Conservation (phyloP, 1,284 basidiomycete species). For the Clitocybe nebularis region DNA sequence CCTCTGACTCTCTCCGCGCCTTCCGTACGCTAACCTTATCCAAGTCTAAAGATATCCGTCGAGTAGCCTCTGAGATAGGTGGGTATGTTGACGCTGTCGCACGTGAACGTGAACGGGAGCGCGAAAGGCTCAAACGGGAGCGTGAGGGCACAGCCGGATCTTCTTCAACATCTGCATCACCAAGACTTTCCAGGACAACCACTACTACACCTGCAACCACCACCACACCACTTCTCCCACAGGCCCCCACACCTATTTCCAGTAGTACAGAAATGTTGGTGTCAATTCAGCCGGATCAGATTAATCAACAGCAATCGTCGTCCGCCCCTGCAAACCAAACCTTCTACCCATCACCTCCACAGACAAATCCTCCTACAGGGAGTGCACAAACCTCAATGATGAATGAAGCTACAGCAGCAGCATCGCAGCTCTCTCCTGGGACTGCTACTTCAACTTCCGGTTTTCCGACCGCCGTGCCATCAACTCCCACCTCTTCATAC, state of each 20-base stretch:
- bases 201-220: conserved; percentile 13
- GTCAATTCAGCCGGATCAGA: too few relatives aligned
- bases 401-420: conserved; percentile 14
- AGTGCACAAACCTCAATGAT: conserved; percentile 24
- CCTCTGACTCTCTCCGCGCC: conserved; percentile 30
- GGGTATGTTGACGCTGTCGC: conserved; percentile 68
- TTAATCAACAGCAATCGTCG: too few relatives aligned
- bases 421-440: conserved; percentile 5
- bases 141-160: conserved; percentile 42
- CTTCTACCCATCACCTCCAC: conserved; percentile 59
- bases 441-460: too few relatives aligned
- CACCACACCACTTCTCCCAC: conserved; percentile 15
- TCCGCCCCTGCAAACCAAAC: conserved; percentile 23
- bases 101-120: conserved; percentile 66
- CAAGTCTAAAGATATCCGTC: conserved; percentile 37
- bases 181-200: conserved; percentile 24
- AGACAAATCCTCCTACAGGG: conserved; percentile 28
- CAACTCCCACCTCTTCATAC: conserved; percentile 21
- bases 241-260: too few relatives aligned
- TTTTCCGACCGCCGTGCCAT: conserved; percentile 11
- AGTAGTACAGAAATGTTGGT: too few relatives aligned
- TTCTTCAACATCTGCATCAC: conserved; percentile 21
- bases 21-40: conserved; percentile 41
- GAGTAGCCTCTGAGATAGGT: conserved; percentile 54
- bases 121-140: conserved; percentile 65